These are phyloP conservation scores for Helicostylum pulchrum DNA, from an alignment of 192 early-diverging fungal genomes.

Conservation along the genomic window DNA sequence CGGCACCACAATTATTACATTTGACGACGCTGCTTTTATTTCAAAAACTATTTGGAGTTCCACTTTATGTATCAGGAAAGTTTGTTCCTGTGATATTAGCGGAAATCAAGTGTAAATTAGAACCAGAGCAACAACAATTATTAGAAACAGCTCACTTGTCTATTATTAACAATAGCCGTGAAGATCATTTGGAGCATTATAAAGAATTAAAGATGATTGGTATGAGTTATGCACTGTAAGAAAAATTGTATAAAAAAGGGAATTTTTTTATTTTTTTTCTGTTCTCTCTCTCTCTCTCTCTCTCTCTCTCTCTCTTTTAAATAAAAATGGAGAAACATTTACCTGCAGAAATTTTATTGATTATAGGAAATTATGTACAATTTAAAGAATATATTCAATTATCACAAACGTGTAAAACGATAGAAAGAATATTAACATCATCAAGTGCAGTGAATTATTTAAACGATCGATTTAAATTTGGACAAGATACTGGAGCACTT, in stretches of 20 bases:
- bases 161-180: background rate
- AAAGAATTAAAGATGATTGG: background rate
- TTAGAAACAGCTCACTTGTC: background rate
- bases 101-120: background rate
- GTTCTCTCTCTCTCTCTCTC: background rate
- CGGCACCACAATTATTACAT: background rate
- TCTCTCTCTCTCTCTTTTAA: background rate
- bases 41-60: background rate
- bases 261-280: background rate
- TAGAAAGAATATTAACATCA: background rate
- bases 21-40: background rate
- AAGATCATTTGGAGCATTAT: background rate
- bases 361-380: background rate
- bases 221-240: background rate
- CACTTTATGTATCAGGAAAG: conserved; percentile 1
- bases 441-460: background rate
- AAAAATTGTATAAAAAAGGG: too few species aligned
- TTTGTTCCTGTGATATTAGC: background rate
- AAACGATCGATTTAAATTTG: background rate
- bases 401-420: background rate
- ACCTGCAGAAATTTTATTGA: conserved; percentile 5
- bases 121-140: background rate
- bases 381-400: conserved; percentile 9
- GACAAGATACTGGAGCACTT: background rate
- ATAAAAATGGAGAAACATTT: background rate